Percentiles rank a stretch among this genome's conserved stretches.
phyloP scores from a whole-genome alignment of 2,329 filamentous ascomycete genomes.

The Colletotrichum kahawae region DNA sequence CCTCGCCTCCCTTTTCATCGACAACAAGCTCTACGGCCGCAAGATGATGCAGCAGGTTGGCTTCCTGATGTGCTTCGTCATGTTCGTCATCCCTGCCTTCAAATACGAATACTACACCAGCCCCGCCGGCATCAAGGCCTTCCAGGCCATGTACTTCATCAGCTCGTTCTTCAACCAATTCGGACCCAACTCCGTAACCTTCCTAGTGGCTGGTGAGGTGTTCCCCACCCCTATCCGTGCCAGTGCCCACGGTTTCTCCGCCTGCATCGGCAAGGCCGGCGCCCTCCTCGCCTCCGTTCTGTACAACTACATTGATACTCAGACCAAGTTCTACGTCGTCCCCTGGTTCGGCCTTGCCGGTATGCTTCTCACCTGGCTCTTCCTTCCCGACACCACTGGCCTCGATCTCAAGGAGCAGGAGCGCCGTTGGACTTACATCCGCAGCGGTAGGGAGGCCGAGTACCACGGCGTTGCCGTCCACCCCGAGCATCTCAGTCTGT shows the following conservation, averaged over 20 bases:
- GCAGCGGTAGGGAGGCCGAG: conserved; percentile 75
- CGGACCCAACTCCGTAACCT: conserved; percentile 93
- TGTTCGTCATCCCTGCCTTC: conserved; percentile 92
- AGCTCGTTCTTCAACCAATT: conserved; percentile 99
- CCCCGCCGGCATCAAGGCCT: conserved; percentile 75
- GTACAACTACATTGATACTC: conserved; percentile 91
- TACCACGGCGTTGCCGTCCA: conserved; percentile 96
- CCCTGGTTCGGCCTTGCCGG: conserved; percentile 94
- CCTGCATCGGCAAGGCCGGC: conserved; percentile 86
- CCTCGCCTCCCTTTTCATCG: conserved; percentile 83
- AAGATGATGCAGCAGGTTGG: conserved; percentile 97
- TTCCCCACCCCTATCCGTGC: conserved; percentile 94
- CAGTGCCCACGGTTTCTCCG: conserved; percentile 93
- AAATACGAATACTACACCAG: conserved; percentile 83
- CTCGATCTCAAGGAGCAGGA: conserved; percentile 98
- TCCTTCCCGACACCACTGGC: conserved; percentile 95
- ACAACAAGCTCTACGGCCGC: conserved; percentile 95
- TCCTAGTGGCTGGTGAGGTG: conserved; percentile 95
- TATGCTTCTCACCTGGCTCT: conserved; percentile 81
- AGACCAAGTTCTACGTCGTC: conserved; percentile 88
- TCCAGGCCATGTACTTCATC: conserved; percentile 98
- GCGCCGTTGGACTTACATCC: conserved; percentile 88
- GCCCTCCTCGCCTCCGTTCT: conserved; percentile 86
- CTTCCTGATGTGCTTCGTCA: conserved; percentile 90
- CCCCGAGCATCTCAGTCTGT: conserved; percentile 84